Conservation (phyloP, 352 stramenopile species). For the Globisporangium mamillatum region DNA sequence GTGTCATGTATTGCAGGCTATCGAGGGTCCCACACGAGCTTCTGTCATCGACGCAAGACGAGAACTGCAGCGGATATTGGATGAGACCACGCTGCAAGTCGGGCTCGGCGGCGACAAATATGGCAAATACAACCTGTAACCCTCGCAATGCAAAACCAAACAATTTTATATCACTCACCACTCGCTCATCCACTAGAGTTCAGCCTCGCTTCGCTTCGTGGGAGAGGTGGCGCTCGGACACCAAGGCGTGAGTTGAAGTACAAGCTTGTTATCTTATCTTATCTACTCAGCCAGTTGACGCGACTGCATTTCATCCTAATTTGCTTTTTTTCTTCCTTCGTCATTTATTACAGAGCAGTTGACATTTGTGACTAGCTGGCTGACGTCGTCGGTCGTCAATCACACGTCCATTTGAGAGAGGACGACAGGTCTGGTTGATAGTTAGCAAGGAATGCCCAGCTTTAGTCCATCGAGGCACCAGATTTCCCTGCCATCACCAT, state of each 20-base stretch:
- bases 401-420: background rate
- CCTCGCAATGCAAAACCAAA: slow-evolving; percentile 3
- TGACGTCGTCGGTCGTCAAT: background rate
- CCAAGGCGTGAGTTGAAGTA: slow-evolving; percentile 9
- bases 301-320: slow-evolving; percentile 3
- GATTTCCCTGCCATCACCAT: slow-evolving; percentile 36
- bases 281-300: slow-evolving; percentile 7
- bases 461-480: slow-evolving; percentile 74
- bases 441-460: slow-evolving; percentile 22
- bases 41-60: slow-evolving; percentile 74
- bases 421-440: background rate
- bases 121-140: slow-evolving; percentile 88
- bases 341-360: slow-evolving; percentile 5
- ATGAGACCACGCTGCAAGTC: slow-evolving; percentile 88
- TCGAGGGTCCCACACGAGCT: slow-evolving; percentile 68
- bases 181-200: background rate
- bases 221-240: background rate
- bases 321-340: slow-evolving; percentile 4
- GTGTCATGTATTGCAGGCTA: slow-evolving; percentile 37
- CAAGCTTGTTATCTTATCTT: slow-evolving; percentile 7
- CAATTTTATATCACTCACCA: slow-evolving; percentile 10
- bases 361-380: background rate
- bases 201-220: background rate
- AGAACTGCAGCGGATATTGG: slow-evolving; percentile 85
- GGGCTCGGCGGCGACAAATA: slow-evolving; percentile 83